A percentile compares a stretch with the other conserved stretches of the same genome.
Conservation (phyloP, 768 basidiomycete species). For the Boletus fagicola region DNA sequence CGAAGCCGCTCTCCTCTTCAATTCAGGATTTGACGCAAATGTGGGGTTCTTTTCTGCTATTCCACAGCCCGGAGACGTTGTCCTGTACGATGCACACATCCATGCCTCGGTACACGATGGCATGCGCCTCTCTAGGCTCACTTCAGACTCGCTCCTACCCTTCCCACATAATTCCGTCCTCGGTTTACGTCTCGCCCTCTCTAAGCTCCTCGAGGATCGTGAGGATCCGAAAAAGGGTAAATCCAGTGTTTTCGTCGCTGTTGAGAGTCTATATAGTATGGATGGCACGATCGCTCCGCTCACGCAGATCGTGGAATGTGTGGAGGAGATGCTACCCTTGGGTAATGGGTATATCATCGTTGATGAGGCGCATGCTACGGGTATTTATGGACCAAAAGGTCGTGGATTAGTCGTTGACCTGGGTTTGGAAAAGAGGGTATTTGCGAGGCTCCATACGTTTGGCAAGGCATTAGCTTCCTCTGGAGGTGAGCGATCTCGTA, state of each 20-base stretch:
- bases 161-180: constrained; percentile 75
- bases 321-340: constrained; percentile 60
- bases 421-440: constrained; percentile 68
- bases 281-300: constrained; percentile 90
- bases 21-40: constrained; percentile 93
- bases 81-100: constrained; percentile 83
- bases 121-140: constrained; percentile 60
- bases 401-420: constrained; percentile 69
- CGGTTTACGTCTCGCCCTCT: constrained; percentile 47
- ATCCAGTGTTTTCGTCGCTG: constrained; percentile 68
- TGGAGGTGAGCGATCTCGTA: constrained; percentile 60
- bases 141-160: constrained; percentile 35
- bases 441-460: constrained; percentile 85
- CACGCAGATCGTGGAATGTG: constrained; percentile 53
- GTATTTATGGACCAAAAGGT: constrained; percentile 79
- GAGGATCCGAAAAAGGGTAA: constrained; percentile 39
- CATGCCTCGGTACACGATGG: constrained; percentile 94
- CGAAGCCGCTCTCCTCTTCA: constrained; percentile 76
- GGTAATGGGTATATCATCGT: constrained; percentile 75
- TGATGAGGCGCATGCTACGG: constrained; percentile 94
- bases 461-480: constrained; percentile 86
- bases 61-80: constrained; percentile 72
- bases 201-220: constrained; percentile 38
- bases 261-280: constrained; percentile 94
- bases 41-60: constrained; percentile 80